Conservation (phyloP, 208 protist species). For the Leishmania braziliensis region DNA sequence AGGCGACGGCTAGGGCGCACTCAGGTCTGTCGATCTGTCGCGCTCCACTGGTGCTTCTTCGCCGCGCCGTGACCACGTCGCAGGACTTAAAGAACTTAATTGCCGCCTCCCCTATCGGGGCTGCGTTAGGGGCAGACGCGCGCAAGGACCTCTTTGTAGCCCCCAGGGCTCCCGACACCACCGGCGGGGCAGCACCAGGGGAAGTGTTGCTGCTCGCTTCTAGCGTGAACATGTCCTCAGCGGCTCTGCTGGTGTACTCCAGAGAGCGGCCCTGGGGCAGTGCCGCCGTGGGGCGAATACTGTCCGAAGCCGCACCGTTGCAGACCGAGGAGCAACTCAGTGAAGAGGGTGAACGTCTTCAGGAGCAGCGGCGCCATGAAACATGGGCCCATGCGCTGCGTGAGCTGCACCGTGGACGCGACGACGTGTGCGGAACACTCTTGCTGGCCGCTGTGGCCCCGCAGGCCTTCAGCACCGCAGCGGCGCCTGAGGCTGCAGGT, state of each 20-base stretch:
- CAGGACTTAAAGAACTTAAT: conserved; percentile 74
- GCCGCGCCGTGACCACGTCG: conserved; percentile 40
- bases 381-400: conserved; percentile 2
- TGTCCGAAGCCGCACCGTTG: neutral
- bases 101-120: conserved; percentile 52
- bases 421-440: conserved; percentile 33
- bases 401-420: conserved; percentile 26
- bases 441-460: conserved; percentile 24
- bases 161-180: neutral
- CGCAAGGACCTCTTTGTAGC: conserved; percentile 64
- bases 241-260: conserved; percentile 34
- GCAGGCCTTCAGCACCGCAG: neutral
- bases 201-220: conserved; percentile 31
- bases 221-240: conserved; percentile 10
- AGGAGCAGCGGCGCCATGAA: conserved; percentile 3
- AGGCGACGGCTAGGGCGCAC: neutral
- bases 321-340: neutral
- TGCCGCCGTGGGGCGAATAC: conserved; percentile 17
- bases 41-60: conserved; percentile 52
- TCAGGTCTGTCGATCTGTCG: conserved; percentile 8
- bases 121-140: conserved; percentile 49
- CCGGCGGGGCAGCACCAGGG: conserved; percentile 7
- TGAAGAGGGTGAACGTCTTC: neutral
- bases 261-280: conserved; percentile 17
- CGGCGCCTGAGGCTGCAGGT: neutral